A percentile compares a stretch with the other conserved stretches of the same genome.
These are phyloP conservation scores for Pleomassaria siparia DNA, from an alignment of 2,329 filamentous ascomycete genomes.

Conservation along the genomic window DNA sequence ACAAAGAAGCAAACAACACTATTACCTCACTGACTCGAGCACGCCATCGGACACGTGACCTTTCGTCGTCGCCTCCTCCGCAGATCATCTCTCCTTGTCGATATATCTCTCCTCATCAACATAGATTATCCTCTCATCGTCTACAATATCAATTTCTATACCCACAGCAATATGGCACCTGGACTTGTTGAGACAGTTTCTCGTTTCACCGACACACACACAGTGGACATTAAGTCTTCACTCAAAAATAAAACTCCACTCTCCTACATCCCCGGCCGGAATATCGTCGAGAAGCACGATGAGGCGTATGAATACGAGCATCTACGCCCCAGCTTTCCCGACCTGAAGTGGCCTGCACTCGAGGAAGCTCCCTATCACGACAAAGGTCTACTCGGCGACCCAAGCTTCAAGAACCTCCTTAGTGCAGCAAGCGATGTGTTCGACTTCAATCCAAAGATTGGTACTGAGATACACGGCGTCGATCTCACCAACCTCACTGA, in stretches of 20 bases:
- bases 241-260: constrained; percentile 28
- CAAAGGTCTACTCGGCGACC: constrained; percentile 57
- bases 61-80: background rate
- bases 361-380: constrained; percentile 54
- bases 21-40: background rate
- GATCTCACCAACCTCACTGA: constrained; percentile 54
- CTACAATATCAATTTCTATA: background rate
- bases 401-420: constrained; percentile 56
- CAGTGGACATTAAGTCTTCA: constrained; percentile 13
- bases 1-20: background rate
- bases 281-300: constrained; percentile 47
- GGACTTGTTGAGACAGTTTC: constrained; percentile 34
- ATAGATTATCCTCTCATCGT: background rate
- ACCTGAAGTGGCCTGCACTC: constrained; percentile 55
- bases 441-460: constrained; percentile 60
- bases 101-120: background rate
- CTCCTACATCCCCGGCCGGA: constrained; percentile 53
- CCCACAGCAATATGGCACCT: constrained; percentile 31
- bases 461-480: constrained; percentile 56
- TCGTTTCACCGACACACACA: constrained; percentile 14
- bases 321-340: constrained; percentile 55
- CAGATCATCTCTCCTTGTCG: background rate
- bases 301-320: constrained; percentile 55
- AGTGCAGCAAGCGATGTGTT: constrained; percentile 56
- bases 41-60: background rate